phyloP scores from a whole-genome alignment of 306 rosid species.

The Vigna nakashimae region DNA sequence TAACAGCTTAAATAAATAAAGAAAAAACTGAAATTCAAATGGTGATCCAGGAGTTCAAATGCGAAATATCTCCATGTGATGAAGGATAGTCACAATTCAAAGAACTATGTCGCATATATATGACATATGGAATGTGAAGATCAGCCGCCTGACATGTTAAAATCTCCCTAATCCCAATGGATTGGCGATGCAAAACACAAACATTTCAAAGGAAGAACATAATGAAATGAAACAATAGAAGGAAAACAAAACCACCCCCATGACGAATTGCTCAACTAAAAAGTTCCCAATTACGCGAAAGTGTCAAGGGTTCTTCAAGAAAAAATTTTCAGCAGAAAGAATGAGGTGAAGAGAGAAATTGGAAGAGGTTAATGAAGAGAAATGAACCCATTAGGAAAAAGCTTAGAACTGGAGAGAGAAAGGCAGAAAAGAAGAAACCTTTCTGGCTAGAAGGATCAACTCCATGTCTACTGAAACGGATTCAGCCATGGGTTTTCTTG shows the following conservation, averaged over 20 bases:
- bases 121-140: conserved; percentile 2
- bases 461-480: conserved; percentile 75
- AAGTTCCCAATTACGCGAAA: background rate
- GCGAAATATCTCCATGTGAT: conserved; percentile 19
- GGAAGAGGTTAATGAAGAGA: background rate
- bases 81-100: background rate
- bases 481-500: conserved; percentile 61
- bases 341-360: background rate
- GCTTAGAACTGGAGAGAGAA: conserved; percentile 18
- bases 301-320: background rate
- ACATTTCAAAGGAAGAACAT: background rate
- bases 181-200: background rate
- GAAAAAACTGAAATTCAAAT: conserved; percentile 5
- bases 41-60: conserved; percentile 26
- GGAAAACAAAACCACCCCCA: conserved; percentile 24
- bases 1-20: background rate
- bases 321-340: background rate
- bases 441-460: conserved; percentile 88
- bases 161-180: conserved; percentile 16
- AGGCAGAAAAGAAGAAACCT: conserved; percentile 49
- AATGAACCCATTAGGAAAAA: conserved; percentile 14
- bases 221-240: conserved; percentile 25
- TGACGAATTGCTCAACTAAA: conserved; percentile 5
- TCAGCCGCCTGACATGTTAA: conserved; percentile 7
- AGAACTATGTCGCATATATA: background rate